These are phyloP conservation scores for Ogataea nakhonphanomensis DNA, from an alignment of 805 yeast species.

Conservation along the genomic window DNA sequence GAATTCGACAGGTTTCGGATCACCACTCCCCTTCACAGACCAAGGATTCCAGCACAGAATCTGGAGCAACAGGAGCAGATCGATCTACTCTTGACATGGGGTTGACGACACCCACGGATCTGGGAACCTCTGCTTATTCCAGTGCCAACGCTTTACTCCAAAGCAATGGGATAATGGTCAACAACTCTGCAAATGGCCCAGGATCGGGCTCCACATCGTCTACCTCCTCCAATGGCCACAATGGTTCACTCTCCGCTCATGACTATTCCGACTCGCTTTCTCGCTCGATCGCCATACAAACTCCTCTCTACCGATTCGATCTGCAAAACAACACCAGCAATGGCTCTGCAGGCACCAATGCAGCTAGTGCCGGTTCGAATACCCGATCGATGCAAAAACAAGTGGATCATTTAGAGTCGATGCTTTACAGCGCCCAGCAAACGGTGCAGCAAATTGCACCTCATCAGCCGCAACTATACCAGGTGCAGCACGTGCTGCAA, in stretches of 20 bases:
- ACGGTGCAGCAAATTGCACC: slow-evolving; percentile 12
- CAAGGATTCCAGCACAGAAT: slow-evolving; percentile 10
- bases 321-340: slow-evolving; percentile 7
- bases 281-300: slow-evolving; percentile 21
- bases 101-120: slow-evolving; percentile 9
- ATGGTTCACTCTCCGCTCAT: slow-evolving; percentile 12
- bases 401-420: slow-evolving; percentile 17
- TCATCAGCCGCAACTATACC: slow-evolving; percentile 17
- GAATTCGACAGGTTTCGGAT: slow-evolving; percentile 3
- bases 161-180: slow-evolving; percentile 16
- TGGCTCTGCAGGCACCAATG: no score
- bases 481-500: slow-evolving; percentile 18
- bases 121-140: slow-evolving; percentile 11
- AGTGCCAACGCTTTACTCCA: slow-evolving; percentile 13
- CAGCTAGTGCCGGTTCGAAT: not conserved
- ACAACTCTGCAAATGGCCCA: slow-evolving; percentile 5
- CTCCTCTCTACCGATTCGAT: slow-evolving; percentile 24
- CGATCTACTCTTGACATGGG: slow-evolving; percentile 13
- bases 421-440: slow-evolving; percentile 16
- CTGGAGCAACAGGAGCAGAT: slow-evolving; percentile 11
- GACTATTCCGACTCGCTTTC: slow-evolving; percentile 23
- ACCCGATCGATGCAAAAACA: slow-evolving; percentile 9
- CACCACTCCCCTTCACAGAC: slow-evolving; percentile 9
- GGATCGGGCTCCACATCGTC: slow-evolving; percentile 11
- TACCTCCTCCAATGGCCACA: slow-evolving; percentile 15